A percentile compares a stretch with the other conserved stretches of the same genome.
These are phyloP conservation scores for Mycena filopes DNA, from an alignment of 768 basidiomycete genomes.

Conservation along the genomic window DNA sequence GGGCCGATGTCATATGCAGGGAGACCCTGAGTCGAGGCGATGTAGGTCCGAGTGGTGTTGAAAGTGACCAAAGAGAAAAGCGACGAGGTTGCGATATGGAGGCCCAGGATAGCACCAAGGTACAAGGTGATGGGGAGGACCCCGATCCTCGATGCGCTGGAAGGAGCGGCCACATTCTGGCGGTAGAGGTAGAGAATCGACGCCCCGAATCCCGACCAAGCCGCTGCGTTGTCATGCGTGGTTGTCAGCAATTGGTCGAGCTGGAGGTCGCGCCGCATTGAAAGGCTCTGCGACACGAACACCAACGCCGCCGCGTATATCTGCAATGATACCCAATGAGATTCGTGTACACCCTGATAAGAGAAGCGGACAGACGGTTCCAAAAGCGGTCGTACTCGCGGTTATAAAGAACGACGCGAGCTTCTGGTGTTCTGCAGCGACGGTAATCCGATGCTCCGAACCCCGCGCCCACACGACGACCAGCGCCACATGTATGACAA, in stretches of 20 bases:
- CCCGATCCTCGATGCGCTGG: not conserved
- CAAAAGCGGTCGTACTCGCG: not conserved
- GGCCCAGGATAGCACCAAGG: not conserved
- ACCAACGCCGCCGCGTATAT: conserved; percentile 1
- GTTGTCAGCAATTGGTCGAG: not conserved
- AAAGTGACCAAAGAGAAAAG: not conserved
- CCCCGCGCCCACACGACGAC: not conserved
- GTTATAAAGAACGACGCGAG: not conserved
- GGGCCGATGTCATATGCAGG: not conserved
- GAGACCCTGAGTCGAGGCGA: not conserved
- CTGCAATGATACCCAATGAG: not conserved
- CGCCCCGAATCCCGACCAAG: not conserved
- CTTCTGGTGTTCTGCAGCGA: not conserved
- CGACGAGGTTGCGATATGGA: not conserved
- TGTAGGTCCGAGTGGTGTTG: not conserved
- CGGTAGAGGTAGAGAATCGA: conserved; percentile 3
- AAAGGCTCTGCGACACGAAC: not conserved
- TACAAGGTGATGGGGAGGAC: not conserved
- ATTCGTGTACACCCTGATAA: not conserved
- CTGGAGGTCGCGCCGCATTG: not conserved
- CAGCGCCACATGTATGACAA: not conserved
- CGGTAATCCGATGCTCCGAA: not conserved
- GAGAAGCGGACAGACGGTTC: not conserved
- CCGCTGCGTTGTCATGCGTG: not conserved
- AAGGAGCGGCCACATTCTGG: not conserved